A percentile compares a stretch with the other conserved stretches of the same genome.
Evolutionary conservation across 257 asterid genomes (phyloP).

Genomic region (Primulina huaijiensis): DNA sequence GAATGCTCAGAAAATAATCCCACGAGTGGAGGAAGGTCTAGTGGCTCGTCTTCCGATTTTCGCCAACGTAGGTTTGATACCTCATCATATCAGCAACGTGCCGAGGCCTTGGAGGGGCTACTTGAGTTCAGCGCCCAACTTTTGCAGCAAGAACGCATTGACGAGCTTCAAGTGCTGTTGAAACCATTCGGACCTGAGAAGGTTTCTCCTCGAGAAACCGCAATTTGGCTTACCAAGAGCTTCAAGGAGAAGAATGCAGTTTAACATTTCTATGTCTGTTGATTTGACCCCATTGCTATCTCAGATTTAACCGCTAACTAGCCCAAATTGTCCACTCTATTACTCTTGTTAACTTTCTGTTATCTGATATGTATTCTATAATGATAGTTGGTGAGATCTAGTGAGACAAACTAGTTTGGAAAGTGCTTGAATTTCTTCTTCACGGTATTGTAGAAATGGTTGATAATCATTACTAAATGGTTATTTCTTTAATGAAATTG

Average conservation of each 20-base stretch:
- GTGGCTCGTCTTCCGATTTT: conserved; percentile 67
- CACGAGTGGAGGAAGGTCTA: conserved; percentile 49
- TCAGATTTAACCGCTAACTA: conserved; percentile 28
- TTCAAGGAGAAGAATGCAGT: conserved; percentile 56
- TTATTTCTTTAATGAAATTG: not conserved
- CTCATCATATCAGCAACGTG: conserved; percentile 82
- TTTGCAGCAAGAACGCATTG: conserved; percentile 78
- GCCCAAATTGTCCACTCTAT: not conserved
- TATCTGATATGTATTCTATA: not conserved
- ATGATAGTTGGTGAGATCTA: conserved; percentile 3
- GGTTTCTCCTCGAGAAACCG: conserved; percentile 92
- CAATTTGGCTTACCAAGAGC: conserved; percentile 95
- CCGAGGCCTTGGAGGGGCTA: conserved; percentile 92
- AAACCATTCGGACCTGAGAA: conserved; percentile 91
- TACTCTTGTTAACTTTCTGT: not conserved
- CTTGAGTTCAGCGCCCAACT: conserved; percentile 93
- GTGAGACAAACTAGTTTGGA: conserved; percentile 11
- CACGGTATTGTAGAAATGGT: conserved; percentile 28
- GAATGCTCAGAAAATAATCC: conserved; percentile 66
- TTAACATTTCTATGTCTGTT: not conserved
- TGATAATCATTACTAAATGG: not conserved
- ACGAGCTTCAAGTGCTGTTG: conserved; percentile 77
- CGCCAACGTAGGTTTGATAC: conserved; percentile 73
- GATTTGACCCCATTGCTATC: not conserved
- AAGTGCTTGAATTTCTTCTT: conserved; percentile 47